Base-by-base conservation (phyloP, 2,329 filamentous ascomycete genomes). In the Colletotrichum filicis region DNA sequence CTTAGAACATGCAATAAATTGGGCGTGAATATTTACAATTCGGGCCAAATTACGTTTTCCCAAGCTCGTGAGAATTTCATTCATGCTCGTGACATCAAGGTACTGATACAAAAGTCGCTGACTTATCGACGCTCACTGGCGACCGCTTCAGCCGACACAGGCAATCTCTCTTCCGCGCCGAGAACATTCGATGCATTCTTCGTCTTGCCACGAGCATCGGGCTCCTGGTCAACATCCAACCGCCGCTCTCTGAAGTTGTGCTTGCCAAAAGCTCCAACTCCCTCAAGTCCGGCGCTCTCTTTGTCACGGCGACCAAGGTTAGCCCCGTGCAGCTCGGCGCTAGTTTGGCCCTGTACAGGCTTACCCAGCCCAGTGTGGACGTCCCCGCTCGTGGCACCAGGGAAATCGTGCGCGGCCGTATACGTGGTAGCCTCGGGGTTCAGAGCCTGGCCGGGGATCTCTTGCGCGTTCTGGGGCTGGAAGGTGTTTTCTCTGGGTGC, bases 401-500 rank as follows among this genome's bases (percentile, higher is more conserved):
- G 76, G 1, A 88, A 78, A 12, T 84, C 82, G 1, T 79, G 77
- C 0, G 84, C 82, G 16, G 76, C 76, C 5, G 81, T 80, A 26
- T 75, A 69, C 9, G 75, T 74, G 32, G 77, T 72, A 28, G 78
- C 75, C 30, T 82, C 80, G 53, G 76, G 74, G 59, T 73, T 73
- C 66, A 73, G 70, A 16, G 82, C 80, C 67, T 84, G 82, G 7
- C 81, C 81, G 11, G 84, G 80, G 19, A 79, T 71, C 55, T 85
- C 82, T 37, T 75, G 74, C 19, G 77, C 73, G 1, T 83, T 77
- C 61, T 84, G 81, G 12, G 87, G 85, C 53, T 80, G 76, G 78
- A 83, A 86, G 11, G 81, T 83, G 66, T 80, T 62, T 64, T 84
- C 79, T 16, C 73, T 73, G 3, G 93, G 93, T 0, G 93, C 92